Evolutionary conservation across 768 basidiomycete genomes (phyloP).

Genomic region (Calocera viscosa): DNA sequence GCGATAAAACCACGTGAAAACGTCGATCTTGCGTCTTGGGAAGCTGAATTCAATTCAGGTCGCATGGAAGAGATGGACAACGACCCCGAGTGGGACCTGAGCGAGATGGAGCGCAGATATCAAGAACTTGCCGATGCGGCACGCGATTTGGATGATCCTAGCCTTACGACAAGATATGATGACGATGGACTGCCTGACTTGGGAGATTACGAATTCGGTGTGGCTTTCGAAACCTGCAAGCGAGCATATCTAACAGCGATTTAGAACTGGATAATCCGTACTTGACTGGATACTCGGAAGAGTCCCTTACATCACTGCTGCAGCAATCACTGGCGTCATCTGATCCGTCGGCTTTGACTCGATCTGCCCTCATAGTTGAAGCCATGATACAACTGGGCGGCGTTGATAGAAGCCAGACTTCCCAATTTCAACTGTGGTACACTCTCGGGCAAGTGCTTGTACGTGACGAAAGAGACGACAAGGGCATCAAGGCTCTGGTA

Average conservation of each 20-base stretch:
- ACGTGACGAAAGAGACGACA: slow-evolving; percentile 64
- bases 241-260: not conserved
- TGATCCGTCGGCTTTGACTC: slow-evolving; percentile 31
- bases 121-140: slow-evolving; percentile 28
- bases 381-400: slow-evolving; percentile 36
- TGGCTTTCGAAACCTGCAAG: slow-evolving; percentile 19
- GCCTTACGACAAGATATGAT: slow-evolving; percentile 33
- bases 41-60: slow-evolving; percentile 67
- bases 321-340: not conserved
- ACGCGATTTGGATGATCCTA: slow-evolving; percentile 13
- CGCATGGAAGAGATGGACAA: slow-evolving; percentile 55
- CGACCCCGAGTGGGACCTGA: slow-evolving; percentile 49
- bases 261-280: slow-evolving; percentile 64
- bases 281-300: slow-evolving; percentile 21
- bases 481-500: slow-evolving; percentile 39
- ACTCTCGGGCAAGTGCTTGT: slow-evolving; percentile 5
- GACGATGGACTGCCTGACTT: slow-evolving; percentile 66
- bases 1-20: slow-evolving; percentile 23
- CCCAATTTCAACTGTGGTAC: not conserved
- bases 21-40: slow-evolving; percentile 67
- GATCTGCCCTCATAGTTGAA: slow-evolving; percentile 62
- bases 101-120: slow-evolving; percentile 50
- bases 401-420: not conserved
- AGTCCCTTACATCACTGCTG: not conserved
- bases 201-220: slow-evolving; percentile 65